Evolutionary conservation across 2,329 filamentous ascomycete genomes (phyloP), one percentile per base, ranked within the genome.

Genomic region (Sporothrix pallida): DNA sequence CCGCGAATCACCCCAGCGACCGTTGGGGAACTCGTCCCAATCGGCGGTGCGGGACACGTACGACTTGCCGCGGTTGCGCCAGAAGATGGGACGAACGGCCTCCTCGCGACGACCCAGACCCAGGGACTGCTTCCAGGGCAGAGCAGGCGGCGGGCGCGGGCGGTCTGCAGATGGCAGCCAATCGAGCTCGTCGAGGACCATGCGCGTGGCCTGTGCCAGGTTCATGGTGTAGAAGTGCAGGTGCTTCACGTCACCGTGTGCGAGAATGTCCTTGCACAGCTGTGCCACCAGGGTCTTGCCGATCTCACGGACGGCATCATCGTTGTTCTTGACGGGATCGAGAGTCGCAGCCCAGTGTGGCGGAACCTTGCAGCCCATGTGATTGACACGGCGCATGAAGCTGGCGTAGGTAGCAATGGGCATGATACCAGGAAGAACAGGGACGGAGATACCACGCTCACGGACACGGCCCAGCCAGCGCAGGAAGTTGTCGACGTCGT

Each of bases 161-260:
- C 91, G 91, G 76, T 92, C 90, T 8, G 89, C 86, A 23, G 92
- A 92, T 1, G 96, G 95, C 69, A 93, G 88, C 83, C 97, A 89
- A 72, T 91, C 87, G 31, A 99, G 87, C 81, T 98, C 95, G 78
- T 98, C 95, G 15, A 99, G 88, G 31, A 99, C 90, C 92, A 98
- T 95, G 78, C 92, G 91, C 1, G 95, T 98, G 70, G 96, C 93
- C 82, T 97, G 94, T 12, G 94, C 95, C 23, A 99, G 87, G 83
- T 99, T 99, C 96, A 99, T 99, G 75, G 96, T 99, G 85, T 99
- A 99, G 83, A 99, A 99, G 83, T 99, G 96, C 77, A 99, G 83
- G 81, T 98, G 94, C 76, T 90, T 87, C 77, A 98, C 93, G 62
- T 77, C 76, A 56, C 95, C 96, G 50, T 90, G 91, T 74, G 90